Conservation (phyloP, 768 basidiomycete species). For the Panaeolus papilionaceus region DNA sequence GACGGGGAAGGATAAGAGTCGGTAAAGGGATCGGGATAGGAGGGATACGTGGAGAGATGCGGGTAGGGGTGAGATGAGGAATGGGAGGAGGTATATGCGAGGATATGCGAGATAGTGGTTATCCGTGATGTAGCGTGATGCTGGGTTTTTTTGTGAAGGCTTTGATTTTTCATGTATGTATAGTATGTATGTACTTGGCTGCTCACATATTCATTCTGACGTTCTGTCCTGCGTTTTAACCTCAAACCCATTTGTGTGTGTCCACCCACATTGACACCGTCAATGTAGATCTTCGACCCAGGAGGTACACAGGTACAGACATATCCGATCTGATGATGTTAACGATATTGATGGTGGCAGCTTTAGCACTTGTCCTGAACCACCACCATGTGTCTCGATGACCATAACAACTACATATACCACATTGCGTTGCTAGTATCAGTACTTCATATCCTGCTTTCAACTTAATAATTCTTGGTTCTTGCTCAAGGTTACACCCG, state of each 20-base stretch:
- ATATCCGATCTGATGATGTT: neutral
- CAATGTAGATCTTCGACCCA: too few relatives aligned
- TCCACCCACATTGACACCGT: too few relatives aligned
- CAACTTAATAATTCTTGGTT: too few relatives aligned
- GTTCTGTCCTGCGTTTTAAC: too few relatives aligned
- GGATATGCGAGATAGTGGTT: constrained; percentile 44
- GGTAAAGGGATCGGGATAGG: neutral
- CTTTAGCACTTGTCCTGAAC: too few relatives aligned
- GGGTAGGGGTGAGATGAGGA: constrained; percentile 23
- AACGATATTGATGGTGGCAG: neutral
- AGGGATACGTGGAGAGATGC: constrained; percentile 15
- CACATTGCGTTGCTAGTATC: too few relatives aligned
- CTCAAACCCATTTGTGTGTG: too few relatives aligned
- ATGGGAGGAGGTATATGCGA: constrained; percentile 58
- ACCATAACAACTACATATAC: too few relatives aligned
- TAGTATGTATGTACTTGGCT: too few relatives aligned
- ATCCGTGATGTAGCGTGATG: neutral
- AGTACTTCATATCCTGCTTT: too few relatives aligned
- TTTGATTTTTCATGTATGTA: neutral
- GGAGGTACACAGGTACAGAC: neutral
- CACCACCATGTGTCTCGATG: too few relatives aligned
- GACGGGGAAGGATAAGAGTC: constrained; percentile 18
- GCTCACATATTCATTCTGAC: neutral
- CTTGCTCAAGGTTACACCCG: too few relatives aligned
- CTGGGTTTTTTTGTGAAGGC: neutral